Conservation (phyloP, 2,329 filamentous ascomycete genomes). For the Sarocladium oryzae region DNA sequence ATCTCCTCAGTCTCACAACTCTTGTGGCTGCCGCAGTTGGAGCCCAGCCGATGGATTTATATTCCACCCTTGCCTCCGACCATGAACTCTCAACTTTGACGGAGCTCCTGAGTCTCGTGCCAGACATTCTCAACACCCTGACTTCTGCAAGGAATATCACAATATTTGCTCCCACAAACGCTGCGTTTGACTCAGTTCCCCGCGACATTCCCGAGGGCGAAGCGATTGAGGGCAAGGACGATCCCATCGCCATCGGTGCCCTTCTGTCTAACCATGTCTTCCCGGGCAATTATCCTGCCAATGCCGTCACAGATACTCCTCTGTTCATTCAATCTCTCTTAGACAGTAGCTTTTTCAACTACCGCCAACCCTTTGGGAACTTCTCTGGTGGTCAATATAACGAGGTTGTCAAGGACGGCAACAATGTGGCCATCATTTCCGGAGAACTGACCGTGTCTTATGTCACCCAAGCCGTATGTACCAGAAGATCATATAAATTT, state of each 20-base stretch:
- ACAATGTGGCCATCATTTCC: constrained; percentile 25
- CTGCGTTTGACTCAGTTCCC: constrained; percentile 26
- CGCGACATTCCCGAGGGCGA: constrained; percentile 24
- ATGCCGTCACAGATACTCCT: constrained; percentile 22
- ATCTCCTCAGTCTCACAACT: constrained; percentile 2
- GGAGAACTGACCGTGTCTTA: constrained; percentile 25
- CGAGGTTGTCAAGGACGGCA: constrained; percentile 24
- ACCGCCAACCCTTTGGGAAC: constrained; percentile 28
- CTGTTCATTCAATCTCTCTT: constrained; percentile 23
- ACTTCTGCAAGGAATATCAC: constrained; percentile 25
- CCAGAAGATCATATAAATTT: too few relatives aligned
- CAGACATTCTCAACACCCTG: constrained; percentile 17
- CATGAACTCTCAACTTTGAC: constrained; percentile 9
- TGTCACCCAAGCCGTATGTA: constrained; percentile 24
- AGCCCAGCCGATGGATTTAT: constrained; percentile 3
- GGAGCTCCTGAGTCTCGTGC: background rate
- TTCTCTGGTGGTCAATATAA: constrained; percentile 30
- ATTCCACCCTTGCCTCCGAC: constrained; percentile 4
- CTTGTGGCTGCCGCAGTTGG: background rate
- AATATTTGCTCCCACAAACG: constrained; percentile 29
- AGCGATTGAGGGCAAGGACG: constrained; percentile 23
- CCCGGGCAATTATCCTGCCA: constrained; percentile 22
- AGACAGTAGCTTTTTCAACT: constrained; percentile 22
- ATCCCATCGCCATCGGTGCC: constrained; percentile 23
- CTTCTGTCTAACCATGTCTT: constrained; percentile 27